Percentiles rank a stretch among this genome's conserved stretches.
These are phyloP conservation scores for Ascosphaera pollenicola DNA, from an alignment of 2,329 filamentous ascomycete genomes.

Conservation along the genomic window DNA sequence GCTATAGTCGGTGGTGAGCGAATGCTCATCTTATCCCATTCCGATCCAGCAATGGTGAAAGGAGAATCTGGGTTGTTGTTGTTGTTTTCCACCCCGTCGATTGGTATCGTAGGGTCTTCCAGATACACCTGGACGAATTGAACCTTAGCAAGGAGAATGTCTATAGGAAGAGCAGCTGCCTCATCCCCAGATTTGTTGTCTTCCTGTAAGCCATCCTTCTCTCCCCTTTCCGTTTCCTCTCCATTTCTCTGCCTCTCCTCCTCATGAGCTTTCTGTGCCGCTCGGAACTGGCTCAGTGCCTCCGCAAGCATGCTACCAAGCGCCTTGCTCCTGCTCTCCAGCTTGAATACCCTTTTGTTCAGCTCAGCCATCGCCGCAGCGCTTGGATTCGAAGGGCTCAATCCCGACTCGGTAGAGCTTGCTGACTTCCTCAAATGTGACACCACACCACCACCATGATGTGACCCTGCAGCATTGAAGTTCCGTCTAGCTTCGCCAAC, in stretches of 20 bases:
- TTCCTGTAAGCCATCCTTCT: background rate
- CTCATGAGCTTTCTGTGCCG: conserved; percentile 9
- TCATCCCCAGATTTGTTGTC: no score
- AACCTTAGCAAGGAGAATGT: conserved; percentile 18
- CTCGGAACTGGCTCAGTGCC: conserved; percentile 19
- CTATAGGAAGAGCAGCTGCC: conserved; percentile 3
- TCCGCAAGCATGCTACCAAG: conserved; percentile 21
- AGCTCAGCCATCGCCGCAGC: conserved; percentile 7
- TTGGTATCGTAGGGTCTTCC: conserved; percentile 16
- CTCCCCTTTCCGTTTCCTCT: conserved; percentile 2
- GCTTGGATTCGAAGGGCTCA: conserved; percentile 4
- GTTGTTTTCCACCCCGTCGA: conserved; percentile 3
- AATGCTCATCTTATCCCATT: background rate
- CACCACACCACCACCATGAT: background rate
- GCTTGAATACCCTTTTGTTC: conserved; percentile 12
- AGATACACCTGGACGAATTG: conserved; percentile 23
- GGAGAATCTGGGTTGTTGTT: background rate
- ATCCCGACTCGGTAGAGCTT: conserved; percentile 6
- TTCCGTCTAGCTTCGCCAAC: conserved; percentile 24
- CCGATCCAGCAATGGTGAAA: background rate
- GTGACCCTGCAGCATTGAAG: conserved; percentile 9
- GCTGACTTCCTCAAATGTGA: background rate
- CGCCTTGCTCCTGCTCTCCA: conserved; percentile 19
- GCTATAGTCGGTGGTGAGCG: background rate
- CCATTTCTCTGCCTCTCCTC: conserved; percentile 5